phyloP scores from a whole-genome alignment of 2,329 filamentous ascomycete species.

The Plectosphaerella plurivora region DNA sequence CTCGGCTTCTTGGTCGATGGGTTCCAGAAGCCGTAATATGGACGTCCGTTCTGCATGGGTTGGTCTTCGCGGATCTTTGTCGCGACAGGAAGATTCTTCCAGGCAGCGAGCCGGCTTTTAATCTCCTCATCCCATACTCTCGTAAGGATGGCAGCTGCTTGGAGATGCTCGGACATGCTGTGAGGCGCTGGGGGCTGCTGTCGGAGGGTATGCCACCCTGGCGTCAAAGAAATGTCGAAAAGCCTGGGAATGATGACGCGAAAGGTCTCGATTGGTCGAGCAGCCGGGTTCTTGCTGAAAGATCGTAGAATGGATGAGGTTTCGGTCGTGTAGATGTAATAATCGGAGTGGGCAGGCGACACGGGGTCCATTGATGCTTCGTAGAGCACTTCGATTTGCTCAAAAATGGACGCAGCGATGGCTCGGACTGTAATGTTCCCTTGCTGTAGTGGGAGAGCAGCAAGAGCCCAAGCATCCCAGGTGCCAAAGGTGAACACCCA shows the following conservation, averaged over 20 bases:
- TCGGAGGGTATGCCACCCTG: slow-evolving; percentile 44
- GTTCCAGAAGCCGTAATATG: background rate
- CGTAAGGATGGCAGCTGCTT: slow-evolving; percentile 48
- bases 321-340: slow-evolving; percentile 23
- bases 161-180: slow-evolving; percentile 45
- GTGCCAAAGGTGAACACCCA: slow-evolving; percentile 50
- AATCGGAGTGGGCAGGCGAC: slow-evolving; percentile 42
- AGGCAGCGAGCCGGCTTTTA: slow-evolving; percentile 33
- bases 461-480: slow-evolving; percentile 51
- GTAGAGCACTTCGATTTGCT: slow-evolving; percentile 43
- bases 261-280: slow-evolving; percentile 33
- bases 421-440: slow-evolving; percentile 31
- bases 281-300: slow-evolving; percentile 10
- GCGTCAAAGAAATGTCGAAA: slow-evolving; percentile 49
- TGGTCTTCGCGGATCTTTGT: slow-evolving; percentile 7
- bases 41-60: background rate
- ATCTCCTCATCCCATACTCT: slow-evolving; percentile 44
- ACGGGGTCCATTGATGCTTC: slow-evolving; percentile 31
- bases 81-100: slow-evolving; percentile 29
- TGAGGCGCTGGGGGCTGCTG: slow-evolving; percentile 38
- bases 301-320: slow-evolving; percentile 14
- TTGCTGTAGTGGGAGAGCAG: slow-evolving; percentile 36
- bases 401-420: slow-evolving; percentile 34
- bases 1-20: slow-evolving; percentile 2
- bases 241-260: slow-evolving; percentile 46